Conservation (phyloP, 1,284 basidiomycete genomes). For the Cryptococcus floricola region DNA sequence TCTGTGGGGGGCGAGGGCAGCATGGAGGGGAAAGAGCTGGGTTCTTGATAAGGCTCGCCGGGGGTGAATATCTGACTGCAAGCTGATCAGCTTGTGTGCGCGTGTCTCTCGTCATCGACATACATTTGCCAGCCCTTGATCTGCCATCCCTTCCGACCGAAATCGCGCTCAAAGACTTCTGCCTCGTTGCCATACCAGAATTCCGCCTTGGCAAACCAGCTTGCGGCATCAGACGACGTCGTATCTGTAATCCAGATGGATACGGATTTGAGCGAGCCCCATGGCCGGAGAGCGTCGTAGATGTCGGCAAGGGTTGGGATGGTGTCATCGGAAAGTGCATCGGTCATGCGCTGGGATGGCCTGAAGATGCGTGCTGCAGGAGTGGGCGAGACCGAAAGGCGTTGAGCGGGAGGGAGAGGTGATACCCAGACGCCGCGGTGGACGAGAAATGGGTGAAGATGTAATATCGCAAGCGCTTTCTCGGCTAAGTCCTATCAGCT, state of each 20-base stretch:
- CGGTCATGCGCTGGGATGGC: neutral
- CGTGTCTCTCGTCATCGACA: slow-evolving; percentile 10
- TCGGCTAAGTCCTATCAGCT: slow-evolving; percentile 59
- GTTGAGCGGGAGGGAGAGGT: slow-evolving; percentile 62
- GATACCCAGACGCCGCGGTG: slow-evolving; percentile 58
- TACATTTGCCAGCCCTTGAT: slow-evolving; percentile 41
- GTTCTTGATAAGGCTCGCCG: too few species aligned
- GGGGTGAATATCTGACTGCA: slow-evolving; percentile 1
- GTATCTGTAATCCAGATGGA: slow-evolving; percentile 15
- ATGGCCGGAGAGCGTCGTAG: slow-evolving; percentile 67
- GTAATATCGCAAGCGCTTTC: slow-evolving; percentile 76
- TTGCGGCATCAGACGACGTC: neutral
- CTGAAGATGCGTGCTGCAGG: slow-evolving; percentile 22
- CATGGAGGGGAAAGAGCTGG: too few species aligned
- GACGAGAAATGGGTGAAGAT: slow-evolving; percentile 64
- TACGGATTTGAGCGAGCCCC: slow-evolving; percentile 38
- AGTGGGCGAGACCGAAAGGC: slow-evolving; percentile 55
- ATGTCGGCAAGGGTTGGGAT: slow-evolving; percentile 56
- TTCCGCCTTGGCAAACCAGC: slow-evolving; percentile 71
- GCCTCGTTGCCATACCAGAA: slow-evolving; percentile 88
- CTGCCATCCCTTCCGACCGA: slow-evolving; percentile 16
- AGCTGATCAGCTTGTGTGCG: slow-evolving; percentile 1
- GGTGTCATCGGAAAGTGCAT: neutral
- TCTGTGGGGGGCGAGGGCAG: too few species aligned
- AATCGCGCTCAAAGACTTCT: slow-evolving; percentile 62